Conservation (phyloP, 73 alveolate species). For the Effrenium voratum region DNA sequence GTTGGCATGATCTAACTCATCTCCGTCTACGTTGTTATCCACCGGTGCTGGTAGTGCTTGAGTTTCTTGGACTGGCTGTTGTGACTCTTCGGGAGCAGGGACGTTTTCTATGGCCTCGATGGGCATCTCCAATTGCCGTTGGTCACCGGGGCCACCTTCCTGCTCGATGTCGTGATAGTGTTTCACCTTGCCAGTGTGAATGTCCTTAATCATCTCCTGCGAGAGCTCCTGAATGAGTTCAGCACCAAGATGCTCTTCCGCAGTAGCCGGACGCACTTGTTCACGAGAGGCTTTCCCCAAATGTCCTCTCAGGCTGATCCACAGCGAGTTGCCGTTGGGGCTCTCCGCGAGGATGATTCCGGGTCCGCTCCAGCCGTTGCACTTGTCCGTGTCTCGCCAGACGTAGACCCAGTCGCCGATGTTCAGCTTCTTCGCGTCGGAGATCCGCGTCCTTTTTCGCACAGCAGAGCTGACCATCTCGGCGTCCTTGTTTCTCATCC, state of each 20-base stretch:
- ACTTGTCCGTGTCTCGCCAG: not conserved
- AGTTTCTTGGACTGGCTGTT: no score
- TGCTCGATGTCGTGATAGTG: constrained; percentile 4
- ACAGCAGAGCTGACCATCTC: not conserved
- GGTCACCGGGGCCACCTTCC: not conserved
- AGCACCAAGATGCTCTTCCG: constrained; percentile 19
- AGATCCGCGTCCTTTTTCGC: not conserved
- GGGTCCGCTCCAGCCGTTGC: constrained; percentile 3
- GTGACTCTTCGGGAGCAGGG: no score
- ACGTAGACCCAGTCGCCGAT: not conserved
- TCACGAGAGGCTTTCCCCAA: constrained; percentile 10
- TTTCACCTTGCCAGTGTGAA: not conserved
- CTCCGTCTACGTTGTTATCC: no score
- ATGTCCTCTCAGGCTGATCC: constrained; percentile 19
- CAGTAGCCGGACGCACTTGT: not conserved
- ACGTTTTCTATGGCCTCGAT: not conserved
- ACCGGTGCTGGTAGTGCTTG: no score
- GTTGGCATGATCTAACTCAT: no score
- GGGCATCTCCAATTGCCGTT: not conserved
- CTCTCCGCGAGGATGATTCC: constrained; percentile 17
- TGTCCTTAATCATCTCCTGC: not conserved
- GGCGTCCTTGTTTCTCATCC: not conserved
- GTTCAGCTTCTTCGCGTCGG: not conserved
- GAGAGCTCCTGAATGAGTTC: not conserved
- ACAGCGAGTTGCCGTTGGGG: not conserved